Conservation (phyloP, 306 rosid species). For the Ormosia semicastrata region DNA sequence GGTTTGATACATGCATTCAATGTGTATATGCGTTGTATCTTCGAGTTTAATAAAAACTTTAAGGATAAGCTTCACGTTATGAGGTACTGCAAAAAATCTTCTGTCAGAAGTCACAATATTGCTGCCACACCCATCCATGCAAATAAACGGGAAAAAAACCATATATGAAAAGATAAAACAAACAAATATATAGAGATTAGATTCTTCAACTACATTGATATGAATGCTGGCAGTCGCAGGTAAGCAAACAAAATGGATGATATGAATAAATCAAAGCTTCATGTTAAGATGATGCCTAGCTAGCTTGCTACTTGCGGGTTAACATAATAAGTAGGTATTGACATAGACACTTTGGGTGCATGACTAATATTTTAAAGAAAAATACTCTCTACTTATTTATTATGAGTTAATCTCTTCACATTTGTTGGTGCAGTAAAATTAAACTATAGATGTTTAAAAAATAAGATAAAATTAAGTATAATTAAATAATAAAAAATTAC, state of each 20-base stretch:
- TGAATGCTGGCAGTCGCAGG: not conserved
- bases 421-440: too few species aligned
- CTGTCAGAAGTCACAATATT: conserved; percentile 29
- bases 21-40: not conserved
- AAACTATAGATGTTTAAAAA: too few species aligned
- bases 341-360: not conserved
- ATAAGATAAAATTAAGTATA: too few species aligned
- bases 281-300: not conserved
- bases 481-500: too few species aligned
- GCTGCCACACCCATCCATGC: conserved; percentile 21
- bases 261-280: not conserved
- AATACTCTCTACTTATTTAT: too few species aligned
- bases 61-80: conserved; percentile 23
- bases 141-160: not conserved
- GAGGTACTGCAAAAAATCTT: conserved; percentile 13
- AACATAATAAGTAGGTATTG: not conserved
- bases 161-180: not conserved
- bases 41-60: conserved; percentile 1
- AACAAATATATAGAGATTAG: not conserved
- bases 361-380: not conserved
- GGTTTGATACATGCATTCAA: conserved; percentile 19
- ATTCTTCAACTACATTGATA: conserved; percentile 2
- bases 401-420: too few species aligned
- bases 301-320: not conserved
- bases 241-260: conserved; percentile 10